phyloP scores from a whole-genome alignment of 176 grass and related monocot genomes.

The Avena insularis region DNA sequence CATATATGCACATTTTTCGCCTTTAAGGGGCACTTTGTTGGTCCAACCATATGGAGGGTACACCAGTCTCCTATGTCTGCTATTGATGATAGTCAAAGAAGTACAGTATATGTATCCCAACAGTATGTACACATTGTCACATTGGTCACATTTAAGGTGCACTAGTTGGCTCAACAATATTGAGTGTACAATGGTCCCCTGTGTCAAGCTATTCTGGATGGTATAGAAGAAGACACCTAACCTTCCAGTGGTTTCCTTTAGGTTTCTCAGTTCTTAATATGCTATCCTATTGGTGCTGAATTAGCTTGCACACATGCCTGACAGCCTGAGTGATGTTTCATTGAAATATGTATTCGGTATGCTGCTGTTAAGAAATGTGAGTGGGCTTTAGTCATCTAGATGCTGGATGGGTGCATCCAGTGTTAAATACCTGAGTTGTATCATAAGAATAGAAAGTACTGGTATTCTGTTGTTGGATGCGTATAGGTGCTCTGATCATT shows the following conservation, averaged over 20 bases:
- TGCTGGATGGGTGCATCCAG: neutral
- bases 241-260: neutral
- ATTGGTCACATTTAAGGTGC: slow-evolving; percentile 4
- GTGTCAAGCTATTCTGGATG: neutral
- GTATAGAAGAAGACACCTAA: no score
- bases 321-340: neutral
- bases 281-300: neutral
- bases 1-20: neutral
- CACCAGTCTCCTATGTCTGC: neutral
- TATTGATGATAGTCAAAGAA: neutral
- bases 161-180: neutral
- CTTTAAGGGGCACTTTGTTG: neutral
- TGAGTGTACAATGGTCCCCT: neutral
- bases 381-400: neutral
- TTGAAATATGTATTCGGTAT: neutral
- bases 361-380: neutral
- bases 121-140: no score
- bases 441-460: neutral
- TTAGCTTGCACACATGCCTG: neutral
- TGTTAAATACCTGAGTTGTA: neutral
- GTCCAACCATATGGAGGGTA: neutral
- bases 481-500: neutral
- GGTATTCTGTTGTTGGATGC: neutral
- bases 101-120: no score
- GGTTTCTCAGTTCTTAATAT: neutral